A percentile compares a stretch with the other conserved stretches of the same genome.
Evolutionary conservation across 345 rosid genomes (phyloP).

Genomic region (Brassica nigra): DNA sequence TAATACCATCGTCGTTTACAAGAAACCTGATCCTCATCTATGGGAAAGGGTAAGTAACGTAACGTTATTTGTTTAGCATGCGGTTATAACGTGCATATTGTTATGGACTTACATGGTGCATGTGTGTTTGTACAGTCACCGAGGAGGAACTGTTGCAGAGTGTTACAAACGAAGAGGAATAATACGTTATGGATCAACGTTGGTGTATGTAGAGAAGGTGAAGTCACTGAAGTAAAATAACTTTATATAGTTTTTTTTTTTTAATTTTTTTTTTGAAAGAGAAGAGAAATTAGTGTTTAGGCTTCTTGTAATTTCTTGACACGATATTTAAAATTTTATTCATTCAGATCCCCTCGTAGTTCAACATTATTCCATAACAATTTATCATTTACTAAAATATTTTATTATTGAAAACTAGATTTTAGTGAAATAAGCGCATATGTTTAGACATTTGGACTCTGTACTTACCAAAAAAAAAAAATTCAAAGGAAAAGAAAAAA

Average conservation of each 20-base stretch:
- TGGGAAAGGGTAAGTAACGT: conserved; percentile 74
- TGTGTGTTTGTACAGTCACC: conserved; percentile 46
- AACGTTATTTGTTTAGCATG: background rate
- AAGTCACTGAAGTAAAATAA: conserved; percentile 60
- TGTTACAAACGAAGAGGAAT: conserved; percentile 57
- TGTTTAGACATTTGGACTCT: background rate
- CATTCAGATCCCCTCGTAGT: conserved; percentile 14
- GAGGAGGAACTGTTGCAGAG: conserved; percentile 56
- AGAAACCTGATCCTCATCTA: conserved; percentile 66
- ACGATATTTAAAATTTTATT: conserved; percentile 29
- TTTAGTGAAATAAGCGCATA: background rate
- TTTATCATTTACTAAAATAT: background rate
- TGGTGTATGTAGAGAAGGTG: conserved; percentile 73
- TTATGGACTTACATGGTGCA: background rate
- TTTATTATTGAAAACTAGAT: background rate
- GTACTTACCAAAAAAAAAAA: background rate
- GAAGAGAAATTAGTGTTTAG: conserved; percentile 34
- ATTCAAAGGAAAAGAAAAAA: background rate
- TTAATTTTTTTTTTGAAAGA: conserved; percentile 15
- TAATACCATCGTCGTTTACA: conserved; percentile 57
- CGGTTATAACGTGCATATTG: background rate
- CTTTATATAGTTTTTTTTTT: conserved; percentile 27
- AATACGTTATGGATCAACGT: conserved; percentile 67
- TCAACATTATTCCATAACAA: background rate
- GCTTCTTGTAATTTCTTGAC: conserved; percentile 19